A percentile compares a stretch with the other conserved stretches of the same genome.
Evolutionary conservation across 2,329 filamentous ascomycete genomes (phyloP).

Genomic region (Claviceps digitariae): DNA sequence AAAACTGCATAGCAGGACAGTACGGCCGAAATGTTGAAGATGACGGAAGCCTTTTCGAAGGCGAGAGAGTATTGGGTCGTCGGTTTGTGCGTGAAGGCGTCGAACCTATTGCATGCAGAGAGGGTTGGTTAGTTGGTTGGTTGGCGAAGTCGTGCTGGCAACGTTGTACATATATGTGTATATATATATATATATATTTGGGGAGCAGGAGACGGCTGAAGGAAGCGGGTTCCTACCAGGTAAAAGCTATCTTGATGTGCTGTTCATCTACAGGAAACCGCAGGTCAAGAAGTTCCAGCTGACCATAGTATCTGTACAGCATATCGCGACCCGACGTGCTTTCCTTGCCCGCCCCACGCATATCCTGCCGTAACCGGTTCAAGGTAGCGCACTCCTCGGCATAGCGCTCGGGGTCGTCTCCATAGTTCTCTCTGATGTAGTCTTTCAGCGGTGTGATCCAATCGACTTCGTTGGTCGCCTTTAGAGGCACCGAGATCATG

Average conservation of each 20-base stretch:
- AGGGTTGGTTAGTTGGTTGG: background rate
- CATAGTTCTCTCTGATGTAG: conserved; percentile 88
- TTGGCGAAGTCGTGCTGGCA: background rate
- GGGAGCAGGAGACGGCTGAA: too few species aligned
- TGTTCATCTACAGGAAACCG: conserved; percentile 96
- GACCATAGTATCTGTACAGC: conserved; percentile 93
- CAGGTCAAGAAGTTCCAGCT: conserved; percentile 86
- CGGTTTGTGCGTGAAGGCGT: conserved; percentile 98
- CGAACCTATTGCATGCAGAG: conserved; percentile 52
- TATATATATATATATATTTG: too few species aligned
- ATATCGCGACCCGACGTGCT: conserved; percentile 87
- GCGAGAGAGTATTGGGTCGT: conserved; percentile 93
- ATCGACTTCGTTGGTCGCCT: conserved; percentile 94
- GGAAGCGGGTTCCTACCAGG: conserved; percentile 48
- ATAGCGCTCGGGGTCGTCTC: conserved; percentile 93
- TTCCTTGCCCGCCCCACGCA: conserved; percentile 93
- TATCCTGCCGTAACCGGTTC: conserved; percentile 91
- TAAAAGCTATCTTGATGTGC: conserved; percentile 98
- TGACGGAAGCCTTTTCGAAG: conserved; percentile 97
- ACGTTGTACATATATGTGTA: too few species aligned
- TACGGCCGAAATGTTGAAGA: conserved; percentile 98
- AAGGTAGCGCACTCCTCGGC: conserved; percentile 88
- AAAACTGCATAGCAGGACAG: conserved; percentile 89
- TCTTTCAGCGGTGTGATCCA: conserved; percentile 85
- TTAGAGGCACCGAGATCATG: conserved; percentile 91